These are phyloP conservation scores for Haplosporangium gracile DNA, from an alignment of 192 early-diverging fungal genomes.

Conservation along the genomic window DNA sequence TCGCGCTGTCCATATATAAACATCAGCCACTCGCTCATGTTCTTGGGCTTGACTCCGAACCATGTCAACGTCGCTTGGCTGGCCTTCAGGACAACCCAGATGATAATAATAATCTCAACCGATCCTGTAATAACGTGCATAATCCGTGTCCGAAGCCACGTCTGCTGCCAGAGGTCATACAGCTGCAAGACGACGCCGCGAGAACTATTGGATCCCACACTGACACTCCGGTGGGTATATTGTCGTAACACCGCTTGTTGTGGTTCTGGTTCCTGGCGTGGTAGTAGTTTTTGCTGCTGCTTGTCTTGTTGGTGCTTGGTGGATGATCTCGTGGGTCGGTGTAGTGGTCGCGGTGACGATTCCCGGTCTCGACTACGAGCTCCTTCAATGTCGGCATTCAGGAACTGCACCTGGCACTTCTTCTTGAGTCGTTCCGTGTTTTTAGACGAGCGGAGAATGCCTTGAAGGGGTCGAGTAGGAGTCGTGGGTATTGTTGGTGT, in stretches of 20 bases:
- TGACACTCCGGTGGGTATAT: slow-evolving; percentile 18
- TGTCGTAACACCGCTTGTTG: slow-evolving; percentile 7
- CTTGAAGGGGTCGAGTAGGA: slow-evolving; percentile 20
- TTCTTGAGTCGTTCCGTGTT: slow-evolving; percentile 28
- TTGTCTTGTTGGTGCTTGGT: neutral
- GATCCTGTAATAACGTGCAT: slow-evolving; percentile 57
- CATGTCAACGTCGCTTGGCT: slow-evolving; percentile 31
- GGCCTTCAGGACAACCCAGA: slow-evolving; percentile 40
- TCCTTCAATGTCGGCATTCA: slow-evolving; percentile 20
- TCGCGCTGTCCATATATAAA: slow-evolving; percentile 37
- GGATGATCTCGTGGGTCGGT: neutral
- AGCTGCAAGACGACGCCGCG: slow-evolving; percentile 35
- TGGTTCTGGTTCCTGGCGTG: slow-evolving; percentile 2
- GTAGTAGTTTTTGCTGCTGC: neutral
- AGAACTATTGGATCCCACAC: slow-evolving; percentile 42
- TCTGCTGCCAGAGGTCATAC: slow-evolving; percentile 49
- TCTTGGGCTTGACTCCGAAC: slow-evolving; percentile 33
- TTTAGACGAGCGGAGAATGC: slow-evolving; percentile 20
- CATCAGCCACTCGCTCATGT: slow-evolving; percentile 26
- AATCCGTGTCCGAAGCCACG: slow-evolving; percentile 52
- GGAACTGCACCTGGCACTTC: slow-evolving; percentile 46
- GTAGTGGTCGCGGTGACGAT: slow-evolving; percentile 12
- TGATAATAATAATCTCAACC: slow-evolving; percentile 45
- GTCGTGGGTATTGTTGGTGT: slow-evolving; percentile 15
- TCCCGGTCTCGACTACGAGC: neutral